Conservation (phyloP, 495 filamentous ascomycete genomes). For the Hyaloscypha variabilis region DNA sequence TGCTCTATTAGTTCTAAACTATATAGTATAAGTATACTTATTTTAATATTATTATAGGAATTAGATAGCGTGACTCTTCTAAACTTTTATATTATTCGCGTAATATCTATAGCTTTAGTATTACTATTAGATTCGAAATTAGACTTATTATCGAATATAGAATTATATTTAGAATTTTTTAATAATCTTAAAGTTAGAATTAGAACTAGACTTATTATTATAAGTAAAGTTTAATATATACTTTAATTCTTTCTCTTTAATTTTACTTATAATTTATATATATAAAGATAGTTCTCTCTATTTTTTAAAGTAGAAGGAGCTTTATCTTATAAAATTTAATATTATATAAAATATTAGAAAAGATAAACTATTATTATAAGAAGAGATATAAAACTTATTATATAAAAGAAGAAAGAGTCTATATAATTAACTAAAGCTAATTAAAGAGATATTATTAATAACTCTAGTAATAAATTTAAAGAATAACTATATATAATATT, state of each 20-base stretch:
- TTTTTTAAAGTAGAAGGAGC: not conserved
- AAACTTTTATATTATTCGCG: too few species aligned
- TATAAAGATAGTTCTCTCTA: not conserved
- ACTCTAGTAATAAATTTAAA: not conserved
- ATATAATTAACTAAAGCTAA: slow-evolving; percentile 1
- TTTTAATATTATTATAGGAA: too few species aligned
- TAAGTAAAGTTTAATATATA: slow-evolving; percentile 1
- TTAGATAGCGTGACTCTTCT: too few species aligned
- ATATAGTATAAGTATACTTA: too few species aligned
- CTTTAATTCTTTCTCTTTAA: not conserved
- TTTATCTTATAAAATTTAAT: not conserved
- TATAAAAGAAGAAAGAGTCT: not conserved
- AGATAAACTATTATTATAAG: not conserved
- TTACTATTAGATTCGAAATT: not conserved
- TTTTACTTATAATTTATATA: not conserved
- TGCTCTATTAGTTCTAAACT: too few species aligned
- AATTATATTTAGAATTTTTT: not conserved
- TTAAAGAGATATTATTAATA: not conserved
- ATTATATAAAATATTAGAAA: not conserved
- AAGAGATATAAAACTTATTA: not conserved
- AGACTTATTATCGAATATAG: not conserved
- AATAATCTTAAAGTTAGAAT: too few species aligned
- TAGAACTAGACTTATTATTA: not conserved
- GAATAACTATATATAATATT: slow-evolving; percentile 1
- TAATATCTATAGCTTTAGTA: too few species aligned